A percentile compares a stretch with the other conserved stretches of the same genome.
Conservation (phyloP, 2,329 filamentous ascomycete genomes). For the Nannizzia gypsea region DNA sequence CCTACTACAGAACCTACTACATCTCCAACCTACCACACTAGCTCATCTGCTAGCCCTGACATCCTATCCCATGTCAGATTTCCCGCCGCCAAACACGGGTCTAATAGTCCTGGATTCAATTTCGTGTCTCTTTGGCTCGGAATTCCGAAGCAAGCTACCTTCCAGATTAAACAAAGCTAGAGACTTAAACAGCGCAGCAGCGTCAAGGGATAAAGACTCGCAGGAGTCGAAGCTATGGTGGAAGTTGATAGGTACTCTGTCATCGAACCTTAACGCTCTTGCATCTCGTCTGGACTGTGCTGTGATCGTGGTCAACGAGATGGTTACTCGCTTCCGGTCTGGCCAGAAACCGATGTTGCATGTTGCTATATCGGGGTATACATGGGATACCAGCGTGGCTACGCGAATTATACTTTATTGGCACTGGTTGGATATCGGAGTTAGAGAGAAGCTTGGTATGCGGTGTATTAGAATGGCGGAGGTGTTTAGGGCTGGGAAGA, state of each 20-base stretch:
- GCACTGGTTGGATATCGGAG: conserved; percentile 48
- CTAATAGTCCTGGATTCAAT: conserved; percentile 69
- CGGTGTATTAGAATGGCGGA: conserved; percentile 49
- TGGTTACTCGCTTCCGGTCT: conserved; percentile 67
- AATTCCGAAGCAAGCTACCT: conserved; percentile 48
- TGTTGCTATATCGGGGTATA: conserved; percentile 59
- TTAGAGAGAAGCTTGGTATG: conserved; percentile 31
- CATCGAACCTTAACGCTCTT: conserved; percentile 52
- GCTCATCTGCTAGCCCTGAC: conserved; percentile 61
- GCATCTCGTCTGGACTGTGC: conserved; percentile 62
- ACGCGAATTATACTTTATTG: conserved; percentile 66
- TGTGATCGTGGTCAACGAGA: conserved; percentile 65
- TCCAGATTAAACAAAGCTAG: conserved; percentile 26
- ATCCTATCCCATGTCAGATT: conserved; percentile 50
- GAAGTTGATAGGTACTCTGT: conserved; percentile 56
- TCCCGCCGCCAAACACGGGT: conserved; percentile 51
- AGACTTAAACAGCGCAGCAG: conserved; percentile 24
- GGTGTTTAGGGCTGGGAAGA: conserved; percentile 54
- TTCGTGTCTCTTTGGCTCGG: conserved; percentile 62
- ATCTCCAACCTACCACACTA: conserved; percentile 49
- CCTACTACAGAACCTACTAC: conserved; percentile 29
- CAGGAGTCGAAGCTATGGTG: conserved; percentile 25
- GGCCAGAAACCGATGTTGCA: conserved; percentile 53
- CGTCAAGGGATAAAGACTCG: conserved; percentile 7
- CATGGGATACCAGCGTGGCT: conserved; percentile 70